phyloP scores from a whole-genome alignment of 2,329 filamentous ascomycete genomes.

The Xylariaceae sp. region DNA sequence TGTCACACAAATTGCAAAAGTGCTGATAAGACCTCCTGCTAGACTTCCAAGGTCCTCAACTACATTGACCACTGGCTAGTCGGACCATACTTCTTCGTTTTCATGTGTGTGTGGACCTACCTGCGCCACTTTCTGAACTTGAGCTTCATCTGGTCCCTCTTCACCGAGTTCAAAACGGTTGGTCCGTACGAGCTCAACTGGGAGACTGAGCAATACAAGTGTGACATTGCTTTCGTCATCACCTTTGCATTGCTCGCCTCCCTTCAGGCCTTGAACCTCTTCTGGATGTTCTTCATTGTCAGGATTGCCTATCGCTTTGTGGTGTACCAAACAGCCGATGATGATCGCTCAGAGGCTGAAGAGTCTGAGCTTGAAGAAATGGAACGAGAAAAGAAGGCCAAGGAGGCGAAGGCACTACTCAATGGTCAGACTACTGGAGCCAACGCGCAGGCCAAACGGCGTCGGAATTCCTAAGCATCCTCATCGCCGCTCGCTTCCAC shows the following conservation, averaged over 20 bases:
- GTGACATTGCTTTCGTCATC: slow-evolving; percentile 64
- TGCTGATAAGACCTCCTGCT: slow-evolving; percentile 14
- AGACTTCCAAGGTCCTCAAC: slow-evolving; percentile 89
- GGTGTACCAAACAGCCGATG: slow-evolving; percentile 56
- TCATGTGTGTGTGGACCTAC: slow-evolving; percentile 84
- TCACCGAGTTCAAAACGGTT: slow-evolving; percentile 70
- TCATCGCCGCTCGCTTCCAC: too few relatives aligned
- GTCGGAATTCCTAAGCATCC: too few relatives aligned
- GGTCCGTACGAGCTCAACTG: slow-evolving; percentile 75
- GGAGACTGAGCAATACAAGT: slow-evolving; percentile 75
- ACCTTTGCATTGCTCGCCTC: slow-evolving; percentile 60
- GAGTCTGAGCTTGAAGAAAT: slow-evolving; percentile 56
- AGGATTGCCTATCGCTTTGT: slow-evolving; percentile 71
- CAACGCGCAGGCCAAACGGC: slow-evolving; percentile 26
- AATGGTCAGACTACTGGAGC: slow-evolving; percentile 25
- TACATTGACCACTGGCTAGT: slow-evolving; percentile 78
- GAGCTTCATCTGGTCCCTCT: slow-evolving; percentile 68
- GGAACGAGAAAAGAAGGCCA: slow-evolving; percentile 18
- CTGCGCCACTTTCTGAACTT: slow-evolving; percentile 82
- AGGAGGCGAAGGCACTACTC: slow-evolving; percentile 17
- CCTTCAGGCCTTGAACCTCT: slow-evolving; percentile 72
- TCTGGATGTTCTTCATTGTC: slow-evolving; percentile 77
- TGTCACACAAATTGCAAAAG: not conserved
- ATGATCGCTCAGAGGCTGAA: slow-evolving; percentile 68
- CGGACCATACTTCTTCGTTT: slow-evolving; percentile 79